phyloP scores from a whole-genome alignment of 75 land plant genomes.

The Sequoia sempervirens region DNA sequence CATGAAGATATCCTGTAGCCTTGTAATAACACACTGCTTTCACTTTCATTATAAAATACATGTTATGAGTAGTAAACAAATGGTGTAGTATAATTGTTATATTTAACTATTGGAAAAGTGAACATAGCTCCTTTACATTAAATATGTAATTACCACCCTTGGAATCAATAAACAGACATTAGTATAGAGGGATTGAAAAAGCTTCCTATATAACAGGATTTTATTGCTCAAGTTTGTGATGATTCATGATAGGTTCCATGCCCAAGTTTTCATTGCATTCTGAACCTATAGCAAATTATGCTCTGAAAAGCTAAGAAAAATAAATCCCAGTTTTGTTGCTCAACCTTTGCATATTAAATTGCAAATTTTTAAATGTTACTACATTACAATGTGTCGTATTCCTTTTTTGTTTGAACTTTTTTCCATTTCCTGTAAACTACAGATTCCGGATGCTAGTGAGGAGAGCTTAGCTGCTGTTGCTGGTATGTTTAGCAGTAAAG shows the following conservation, averaged over 20 bases:
- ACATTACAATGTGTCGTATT: not conserved
- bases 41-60: not conserved
- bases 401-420: not conserved
- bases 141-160: not conserved
- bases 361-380: not conserved
- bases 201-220: not conserved
- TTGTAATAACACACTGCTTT: not conserved
- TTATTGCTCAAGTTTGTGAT: not conserved
- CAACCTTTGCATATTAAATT: not conserved
- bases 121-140: not conserved
- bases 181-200: not conserved
- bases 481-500: conserved; percentile 98
- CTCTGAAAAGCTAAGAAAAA: not conserved
- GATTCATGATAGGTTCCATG: not conserved
- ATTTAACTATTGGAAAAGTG: not conserved
- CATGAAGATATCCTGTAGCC: not conserved
- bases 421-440: not conserved
- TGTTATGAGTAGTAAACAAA: not conserved
- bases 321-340: not conserved
- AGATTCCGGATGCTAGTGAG: conserved; percentile 85
- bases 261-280: not conserved
- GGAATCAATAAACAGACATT: not conserved
- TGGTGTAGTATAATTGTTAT: not conserved
- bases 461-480: conserved; percentile 96
- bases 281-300: not conserved